These are phyloP conservation scores for Sclerospora graminicola DNA, from an alignment of 352 stramenopile species.

Conservation along the genomic window DNA sequence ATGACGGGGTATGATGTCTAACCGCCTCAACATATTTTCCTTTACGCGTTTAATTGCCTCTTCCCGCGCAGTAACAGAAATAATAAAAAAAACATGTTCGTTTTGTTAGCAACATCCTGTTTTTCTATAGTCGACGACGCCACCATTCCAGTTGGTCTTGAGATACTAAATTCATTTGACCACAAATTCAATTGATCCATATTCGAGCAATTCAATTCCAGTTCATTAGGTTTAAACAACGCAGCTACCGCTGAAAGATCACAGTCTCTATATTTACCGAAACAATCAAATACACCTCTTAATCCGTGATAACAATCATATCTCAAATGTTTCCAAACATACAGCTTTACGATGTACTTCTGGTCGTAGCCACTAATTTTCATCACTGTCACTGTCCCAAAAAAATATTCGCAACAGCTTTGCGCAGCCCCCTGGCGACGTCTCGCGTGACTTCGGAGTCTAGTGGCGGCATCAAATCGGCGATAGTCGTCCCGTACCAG, in stretches of 20 bases:
- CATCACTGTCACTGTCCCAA: no score
- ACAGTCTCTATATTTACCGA: conserved; percentile 43
- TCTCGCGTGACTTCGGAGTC: no score
- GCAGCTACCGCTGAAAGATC: conserved; percentile 57
- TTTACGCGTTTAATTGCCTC: no score
- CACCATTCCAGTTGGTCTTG: conserved; percentile 57
- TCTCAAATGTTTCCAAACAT: no score
- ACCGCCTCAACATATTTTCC: conserved; percentile 43
- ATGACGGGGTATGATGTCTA: no score
- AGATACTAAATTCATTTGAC: conserved; percentile 32
- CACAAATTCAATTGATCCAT: conserved; percentile 53
- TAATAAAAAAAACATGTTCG: neutral
- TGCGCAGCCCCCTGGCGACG: conserved; percentile 4
- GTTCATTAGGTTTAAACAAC: conserved; percentile 36
- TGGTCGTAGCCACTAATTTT: no score
- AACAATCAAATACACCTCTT: no score
- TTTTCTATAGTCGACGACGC: neutral
- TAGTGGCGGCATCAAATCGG: no score
- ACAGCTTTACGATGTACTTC: no score
- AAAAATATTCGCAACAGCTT: conserved; percentile 5
- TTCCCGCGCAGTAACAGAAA: conserved; percentile 20
- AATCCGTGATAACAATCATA: no score
- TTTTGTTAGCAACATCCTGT: neutral
- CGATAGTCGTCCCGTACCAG: no score
- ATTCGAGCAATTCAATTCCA: conserved; percentile 72